A percentile compares a stretch with the other conserved stretches of the same genome.
These are phyloP conservation scores for Penicillium crystallinum DNA, from an alignment of 495 filamentous ascomycete genomes.

Conservation along the genomic window DNA sequence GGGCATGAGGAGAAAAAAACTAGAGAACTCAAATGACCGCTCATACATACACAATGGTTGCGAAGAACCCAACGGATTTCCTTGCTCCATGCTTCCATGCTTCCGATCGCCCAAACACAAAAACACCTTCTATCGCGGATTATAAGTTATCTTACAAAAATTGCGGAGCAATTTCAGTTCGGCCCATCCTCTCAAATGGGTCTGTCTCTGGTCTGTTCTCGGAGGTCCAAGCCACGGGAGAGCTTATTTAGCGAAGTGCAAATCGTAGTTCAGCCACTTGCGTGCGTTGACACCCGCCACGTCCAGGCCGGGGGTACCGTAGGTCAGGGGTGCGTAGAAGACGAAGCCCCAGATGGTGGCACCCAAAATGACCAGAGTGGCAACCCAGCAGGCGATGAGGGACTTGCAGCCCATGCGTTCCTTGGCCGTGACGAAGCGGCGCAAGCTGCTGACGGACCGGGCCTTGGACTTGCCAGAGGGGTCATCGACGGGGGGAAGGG, in stretches of 20 bases:
- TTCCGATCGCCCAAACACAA: background rate
- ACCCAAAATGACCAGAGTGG: slow-evolving; percentile 60
- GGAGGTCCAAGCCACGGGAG: background rate
- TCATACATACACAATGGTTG: background rate
- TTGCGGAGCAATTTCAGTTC: slow-evolving; percentile 3
- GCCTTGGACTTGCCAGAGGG: slow-evolving; percentile 38
- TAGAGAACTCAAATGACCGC: background rate
- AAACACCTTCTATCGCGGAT: background rate
- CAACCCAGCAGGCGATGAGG: slow-evolving; percentile 72
- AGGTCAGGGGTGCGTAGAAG: slow-evolving; percentile 92
- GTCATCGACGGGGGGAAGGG: slow-evolving; percentile 44
- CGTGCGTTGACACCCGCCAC: slow-evolving; percentile 74
- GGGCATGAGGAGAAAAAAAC: background rate
- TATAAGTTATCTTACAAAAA: slow-evolving; percentile 6
- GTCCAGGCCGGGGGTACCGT: slow-evolving; percentile 87
- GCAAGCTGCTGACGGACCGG: slow-evolving; percentile 14
- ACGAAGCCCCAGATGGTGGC: slow-evolving; percentile 73
- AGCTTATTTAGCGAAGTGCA: slow-evolving; percentile 94
- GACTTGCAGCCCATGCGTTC: slow-evolving; percentile 80
- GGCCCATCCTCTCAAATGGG: background rate
- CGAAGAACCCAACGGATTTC: background rate
- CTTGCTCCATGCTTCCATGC: background rate
- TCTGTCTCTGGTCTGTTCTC: background rate
- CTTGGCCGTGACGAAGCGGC: slow-evolving; percentile 59
- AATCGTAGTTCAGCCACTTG: slow-evolving; percentile 95